Evolutionary conservation across 257 asterid species (phyloP).

Genomic region (Gynochthodes officinalis): DNA sequence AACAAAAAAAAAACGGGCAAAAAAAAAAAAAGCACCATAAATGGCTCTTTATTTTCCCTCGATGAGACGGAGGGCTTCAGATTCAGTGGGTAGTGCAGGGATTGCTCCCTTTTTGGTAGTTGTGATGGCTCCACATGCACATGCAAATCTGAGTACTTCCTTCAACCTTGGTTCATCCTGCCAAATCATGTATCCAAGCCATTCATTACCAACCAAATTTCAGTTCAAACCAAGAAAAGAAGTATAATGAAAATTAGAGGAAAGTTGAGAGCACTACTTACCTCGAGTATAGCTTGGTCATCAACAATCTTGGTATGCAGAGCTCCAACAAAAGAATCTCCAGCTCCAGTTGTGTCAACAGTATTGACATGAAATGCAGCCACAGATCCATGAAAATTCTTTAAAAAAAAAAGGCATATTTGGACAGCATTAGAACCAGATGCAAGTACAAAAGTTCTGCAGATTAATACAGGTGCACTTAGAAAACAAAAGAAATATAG

Average conservation of each 20-base stretch:
- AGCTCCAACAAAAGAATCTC: slow-evolving; percentile 54
- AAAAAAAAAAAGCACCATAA: not conserved
- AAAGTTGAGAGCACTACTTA: not conserved
- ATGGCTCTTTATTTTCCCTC: slow-evolving; percentile 19
- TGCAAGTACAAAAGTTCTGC: not conserved
- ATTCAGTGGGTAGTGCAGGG: slow-evolving; percentile 76
- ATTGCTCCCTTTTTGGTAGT: slow-evolving; percentile 96
- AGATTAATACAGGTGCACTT: not conserved
- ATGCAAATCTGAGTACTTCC: slow-evolving; percentile 71
- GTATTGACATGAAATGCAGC: slow-evolving; percentile 43
- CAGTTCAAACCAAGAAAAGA: not conserved
- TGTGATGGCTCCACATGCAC: slow-evolving; percentile 96
- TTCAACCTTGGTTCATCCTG: slow-evolving; percentile 73
- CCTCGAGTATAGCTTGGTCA: slow-evolving; percentile 40
- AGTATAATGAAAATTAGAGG: not conserved
- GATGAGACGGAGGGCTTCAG: slow-evolving; percentile 49
- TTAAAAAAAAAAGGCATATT: not conserved
- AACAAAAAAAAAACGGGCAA: not conserved
- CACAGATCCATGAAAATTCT: slow-evolving; percentile 38
- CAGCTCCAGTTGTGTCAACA: slow-evolving; percentile 51
- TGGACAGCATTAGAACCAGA: not conserved
- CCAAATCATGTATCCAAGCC: not conserved
- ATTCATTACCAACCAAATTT: not conserved
- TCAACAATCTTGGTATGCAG: slow-evolving; percentile 38
- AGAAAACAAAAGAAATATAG: not conserved